These are phyloP conservation scores for Vicia sativa DNA, from an alignment of 306 rosid species.

Conservation along the genomic window DNA sequence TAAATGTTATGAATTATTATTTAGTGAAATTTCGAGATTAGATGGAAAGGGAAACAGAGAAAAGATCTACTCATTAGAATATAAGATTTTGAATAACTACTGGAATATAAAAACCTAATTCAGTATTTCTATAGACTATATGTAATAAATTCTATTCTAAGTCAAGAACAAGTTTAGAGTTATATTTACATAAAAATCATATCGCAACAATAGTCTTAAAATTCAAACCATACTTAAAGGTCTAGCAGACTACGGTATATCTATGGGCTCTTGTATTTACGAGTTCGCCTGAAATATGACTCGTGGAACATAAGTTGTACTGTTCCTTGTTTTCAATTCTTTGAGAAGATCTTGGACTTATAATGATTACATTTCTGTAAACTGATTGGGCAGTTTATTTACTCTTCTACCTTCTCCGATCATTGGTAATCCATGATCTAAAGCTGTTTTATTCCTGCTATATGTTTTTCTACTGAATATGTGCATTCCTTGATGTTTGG, in stretches of 20 bases:
- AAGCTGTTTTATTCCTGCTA: constrained; percentile 25
- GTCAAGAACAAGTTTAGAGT: constrained; percentile 1
- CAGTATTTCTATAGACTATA: background rate
- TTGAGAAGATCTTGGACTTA: background rate
- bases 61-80: background rate
- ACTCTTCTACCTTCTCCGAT: constrained; percentile 20
- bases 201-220: background rate
- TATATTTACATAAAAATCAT: background rate
- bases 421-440: constrained; percentile 9
- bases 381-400: constrained; percentile 9
- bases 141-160: constrained; percentile 1
- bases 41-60: background rate
- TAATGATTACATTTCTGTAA: background rate
- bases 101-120: background rate
- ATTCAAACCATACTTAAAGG: constrained; percentile 13
- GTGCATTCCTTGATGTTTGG: constrained; percentile 25
- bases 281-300: constrained; percentile 9
- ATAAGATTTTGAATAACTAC: background rate
- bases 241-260: constrained; percentile 7
- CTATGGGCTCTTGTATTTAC: constrained; percentile 1
- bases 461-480: constrained; percentile 31
- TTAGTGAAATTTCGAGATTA: background rate
- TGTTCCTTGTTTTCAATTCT: background rate
- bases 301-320: background rate
- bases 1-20: background rate